These are phyloP conservation scores for Hypoxylon sp. DNA, from an alignment of 2,329 filamentous ascomycete species.

Conservation along the genomic window DNA sequence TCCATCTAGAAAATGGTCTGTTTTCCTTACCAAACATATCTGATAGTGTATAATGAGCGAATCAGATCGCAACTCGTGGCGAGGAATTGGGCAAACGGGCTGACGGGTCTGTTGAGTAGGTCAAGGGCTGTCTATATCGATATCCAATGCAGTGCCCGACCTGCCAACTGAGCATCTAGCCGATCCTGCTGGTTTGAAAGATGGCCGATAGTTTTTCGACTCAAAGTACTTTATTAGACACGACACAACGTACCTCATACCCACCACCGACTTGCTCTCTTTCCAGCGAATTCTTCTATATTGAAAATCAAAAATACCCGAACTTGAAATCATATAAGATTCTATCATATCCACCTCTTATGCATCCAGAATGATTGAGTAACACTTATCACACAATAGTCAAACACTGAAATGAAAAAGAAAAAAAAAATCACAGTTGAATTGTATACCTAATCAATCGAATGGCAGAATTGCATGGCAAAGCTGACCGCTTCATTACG, in stretches of 20 bases:
- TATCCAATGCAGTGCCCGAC: constrained; percentile 32
- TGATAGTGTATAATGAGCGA: constrained; percentile 16
- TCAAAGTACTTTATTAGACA: too few relatives aligned
- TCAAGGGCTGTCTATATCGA: constrained; percentile 25
- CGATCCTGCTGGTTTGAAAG: constrained; percentile 7
- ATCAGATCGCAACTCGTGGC: constrained; percentile 32
- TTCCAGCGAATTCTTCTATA: too few relatives aligned
- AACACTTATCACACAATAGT: too few relatives aligned
- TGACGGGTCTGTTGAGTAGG: constrained; percentile 13
- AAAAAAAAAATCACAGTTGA: too few relatives aligned
- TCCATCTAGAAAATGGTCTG: constrained; percentile 31
- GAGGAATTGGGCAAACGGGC: constrained; percentile 20
- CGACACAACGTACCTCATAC: too few relatives aligned
- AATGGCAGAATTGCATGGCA: not conserved
- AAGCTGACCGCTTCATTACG: not conserved
- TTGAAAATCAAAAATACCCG: not conserved
- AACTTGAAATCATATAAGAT: not conserved
- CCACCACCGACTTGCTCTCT: too few relatives aligned
- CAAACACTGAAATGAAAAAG: too few relatives aligned
- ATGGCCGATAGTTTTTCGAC: too few relatives aligned
- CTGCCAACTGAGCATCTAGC: constrained; percentile 17
- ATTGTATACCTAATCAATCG: too few relatives aligned
- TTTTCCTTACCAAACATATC: constrained; percentile 33
- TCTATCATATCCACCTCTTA: not conserved
- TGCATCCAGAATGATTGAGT: too few relatives aligned